Conservation (phyloP, 306 rosid genomes). For the Inga laurina region DNA sequence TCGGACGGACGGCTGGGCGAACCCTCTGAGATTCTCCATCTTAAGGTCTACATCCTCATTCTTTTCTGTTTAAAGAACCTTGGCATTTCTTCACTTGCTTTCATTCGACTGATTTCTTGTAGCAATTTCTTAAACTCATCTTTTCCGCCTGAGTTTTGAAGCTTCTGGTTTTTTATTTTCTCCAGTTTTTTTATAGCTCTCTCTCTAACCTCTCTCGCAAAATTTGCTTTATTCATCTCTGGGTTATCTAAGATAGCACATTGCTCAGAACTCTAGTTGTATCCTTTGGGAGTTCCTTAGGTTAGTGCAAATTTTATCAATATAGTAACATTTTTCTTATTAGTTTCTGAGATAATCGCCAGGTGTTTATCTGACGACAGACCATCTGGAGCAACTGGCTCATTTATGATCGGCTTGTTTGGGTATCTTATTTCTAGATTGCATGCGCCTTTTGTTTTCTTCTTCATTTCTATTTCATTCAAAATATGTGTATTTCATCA, state of each 20-base stretch:
- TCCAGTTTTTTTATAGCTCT: not conserved
- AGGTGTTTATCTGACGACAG: not conserved
- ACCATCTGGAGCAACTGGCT: not conserved
- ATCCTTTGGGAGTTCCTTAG: not conserved
- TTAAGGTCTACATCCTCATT: slow-evolving; percentile 4
- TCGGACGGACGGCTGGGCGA: not conserved
- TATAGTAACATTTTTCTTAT: not conserved
- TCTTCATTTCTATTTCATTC: not conserved
- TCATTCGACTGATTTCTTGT: too few species aligned
- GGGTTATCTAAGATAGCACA: slow-evolving; percentile 19
- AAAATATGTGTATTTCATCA: not conserved
- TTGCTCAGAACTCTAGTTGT: not conserved
- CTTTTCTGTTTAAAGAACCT: not conserved
- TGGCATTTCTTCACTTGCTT: slow-evolving; percentile 25
- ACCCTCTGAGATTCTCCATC: not conserved
- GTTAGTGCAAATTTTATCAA: not conserved
- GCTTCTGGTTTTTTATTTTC: too few species aligned
- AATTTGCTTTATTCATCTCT: slow-evolving; percentile 10
- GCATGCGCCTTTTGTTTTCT: slow-evolving; percentile 16
- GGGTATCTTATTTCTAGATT: slow-evolving; percentile 5
- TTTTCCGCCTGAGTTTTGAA: too few species aligned
- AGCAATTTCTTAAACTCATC: too few species aligned
- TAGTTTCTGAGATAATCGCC: not conserved
- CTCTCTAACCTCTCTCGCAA: slow-evolving; percentile 29
- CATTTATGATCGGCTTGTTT: not conserved